Evolutionary conservation across 257 asterid genomes (phyloP).

Genomic region (Primulina eburnea): DNA sequence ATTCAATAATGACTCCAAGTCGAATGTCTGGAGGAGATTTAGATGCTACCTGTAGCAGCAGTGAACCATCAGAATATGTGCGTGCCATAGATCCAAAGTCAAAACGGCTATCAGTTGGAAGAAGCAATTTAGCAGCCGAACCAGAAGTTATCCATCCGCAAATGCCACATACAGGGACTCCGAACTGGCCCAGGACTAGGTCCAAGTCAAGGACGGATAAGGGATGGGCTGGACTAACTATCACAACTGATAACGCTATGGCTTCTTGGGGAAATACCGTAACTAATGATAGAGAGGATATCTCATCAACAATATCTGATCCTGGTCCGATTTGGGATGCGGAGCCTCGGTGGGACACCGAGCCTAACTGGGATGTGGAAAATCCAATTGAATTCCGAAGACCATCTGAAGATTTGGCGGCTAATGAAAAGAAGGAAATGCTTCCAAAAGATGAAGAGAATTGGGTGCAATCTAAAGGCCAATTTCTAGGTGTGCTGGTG

Average conservation of each 20-base stretch:
- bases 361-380: constrained; percentile 60
- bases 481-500: constrained; percentile 72
- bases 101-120: constrained; percentile 75
- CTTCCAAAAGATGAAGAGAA: constrained; percentile 53
- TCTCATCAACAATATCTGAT: constrained; percentile 94
- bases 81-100: constrained; percentile 93
- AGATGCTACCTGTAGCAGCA: constrained; percentile 79
- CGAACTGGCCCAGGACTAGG: constrained; percentile 87
- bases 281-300: constrained; percentile 82
- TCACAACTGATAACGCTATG: constrained; percentile 56
- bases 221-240: constrained; percentile 62
- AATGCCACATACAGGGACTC: constrained; percentile 67
- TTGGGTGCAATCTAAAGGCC: constrained; percentile 74
- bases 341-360: constrained; percentile 96
- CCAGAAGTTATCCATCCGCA: constrained; percentile 94
- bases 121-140: constrained; percentile 64
- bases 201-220: constrained; percentile 80
- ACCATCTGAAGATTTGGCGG: constrained; percentile 50
- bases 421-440: constrained; percentile 37
- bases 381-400: constrained; percentile 75
- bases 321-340: constrained; percentile 99
- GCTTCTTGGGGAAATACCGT: constrained; percentile 71
- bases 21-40: constrained; percentile 65
- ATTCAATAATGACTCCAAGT: constrained; percentile 89
- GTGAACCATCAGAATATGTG: constrained; percentile 90